Base-by-base conservation (phyloP, 768 basidiomycete species). In the Gyrodon lividus region DNA sequence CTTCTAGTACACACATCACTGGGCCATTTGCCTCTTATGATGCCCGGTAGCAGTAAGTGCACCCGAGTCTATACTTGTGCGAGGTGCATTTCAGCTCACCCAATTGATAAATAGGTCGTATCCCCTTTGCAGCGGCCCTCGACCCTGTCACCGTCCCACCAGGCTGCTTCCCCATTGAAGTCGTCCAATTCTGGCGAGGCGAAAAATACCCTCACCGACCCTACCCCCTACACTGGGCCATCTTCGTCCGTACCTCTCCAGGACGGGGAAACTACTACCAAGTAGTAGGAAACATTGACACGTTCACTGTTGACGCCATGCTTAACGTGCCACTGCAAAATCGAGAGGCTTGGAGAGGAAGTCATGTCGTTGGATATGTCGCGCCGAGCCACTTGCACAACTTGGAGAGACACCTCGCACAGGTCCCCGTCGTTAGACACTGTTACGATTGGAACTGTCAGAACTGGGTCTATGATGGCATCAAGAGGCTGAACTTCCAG, bases 101-200 rank as follows among this genome's bases (percentile, higher is more conserved):
- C 9, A 12, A 12, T 8, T 34, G 10, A 22, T 13, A 14, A 31
- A 12, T 9, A 50, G 49, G 40, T 30, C 19, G 37, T 19, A 42
- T 47, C 2, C 55, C 58, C 12, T 51, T 55, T 23, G 54, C 48
- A 3, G 43, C 47, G 9, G 26, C 40, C 37, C 55, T 59, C 6
- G 24, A 8, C 13, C 46, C 53, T 2, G 52, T 65, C 20, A 55
- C 38, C 14, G 61, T 63, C 16, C 63, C 63, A 0, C 23, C 53
- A 0, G 57, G 57, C 1, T 54, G 45, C 46, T 59, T 58, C 52
- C 46, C 62, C 5, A 52, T 70, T 54, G 66, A 65, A 14, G 52
- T 69, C 40, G 51, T 46, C 43, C 69, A 70, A 33, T 70, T 69
- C 48, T 70, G 62, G 62, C 69, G 55, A 24, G 49, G 28, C 26